phyloP scores from a whole-genome alignment of 1,284 basidiomycete genomes.

The Neonothopanus nambi region DNA sequence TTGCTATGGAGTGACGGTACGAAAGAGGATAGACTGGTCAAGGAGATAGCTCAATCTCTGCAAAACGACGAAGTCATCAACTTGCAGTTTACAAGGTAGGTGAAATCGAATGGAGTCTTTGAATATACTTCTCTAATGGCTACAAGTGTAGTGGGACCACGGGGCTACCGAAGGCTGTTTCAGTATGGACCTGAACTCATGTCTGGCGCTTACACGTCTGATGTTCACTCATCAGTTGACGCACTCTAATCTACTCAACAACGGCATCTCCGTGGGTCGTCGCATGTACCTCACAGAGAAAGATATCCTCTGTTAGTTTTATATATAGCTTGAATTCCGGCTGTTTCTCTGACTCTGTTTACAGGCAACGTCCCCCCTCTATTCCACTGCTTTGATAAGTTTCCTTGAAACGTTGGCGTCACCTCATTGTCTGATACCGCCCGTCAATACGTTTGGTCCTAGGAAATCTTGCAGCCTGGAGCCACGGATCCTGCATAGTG shows the following conservation, averaged over 20 bases:
- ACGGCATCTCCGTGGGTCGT: constrained; percentile 68
- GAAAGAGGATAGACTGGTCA: constrained; percentile 40
- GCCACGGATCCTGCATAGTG: constrained; percentile 71
- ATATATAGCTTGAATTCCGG: no score
- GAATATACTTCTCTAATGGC: background rate
- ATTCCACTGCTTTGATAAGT: constrained; percentile 89
- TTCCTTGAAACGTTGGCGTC: constrained; percentile 1
- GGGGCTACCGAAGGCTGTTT: constrained; percentile 77
- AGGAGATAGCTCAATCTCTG: constrained; percentile 40
- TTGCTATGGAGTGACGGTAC: constrained; percentile 60
- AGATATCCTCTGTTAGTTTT: constrained; percentile 65
- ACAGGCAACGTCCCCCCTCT: constrained; percentile 78
- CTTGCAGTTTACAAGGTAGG: constrained; percentile 80
- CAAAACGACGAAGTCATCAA: constrained; percentile 74
- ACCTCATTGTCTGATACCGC: constrained; percentile 14
- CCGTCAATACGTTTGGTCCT: constrained; percentile 64
- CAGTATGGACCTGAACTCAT: constrained; percentile 40
- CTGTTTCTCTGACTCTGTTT: background rate
- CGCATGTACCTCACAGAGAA: constrained; percentile 66
- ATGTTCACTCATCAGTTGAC: constrained; percentile 51
- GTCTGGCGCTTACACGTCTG: background rate
- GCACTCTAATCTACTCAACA: constrained; percentile 78
- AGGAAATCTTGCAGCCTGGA: constrained; percentile 82
- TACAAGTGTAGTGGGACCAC: constrained; percentile 66
- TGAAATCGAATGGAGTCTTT: background rate